Evolutionary conservation across 768 basidiomycete genomes (phyloP), one percentile per base, ranked within the genome.

Genomic region (Mycena floridula): DNA sequence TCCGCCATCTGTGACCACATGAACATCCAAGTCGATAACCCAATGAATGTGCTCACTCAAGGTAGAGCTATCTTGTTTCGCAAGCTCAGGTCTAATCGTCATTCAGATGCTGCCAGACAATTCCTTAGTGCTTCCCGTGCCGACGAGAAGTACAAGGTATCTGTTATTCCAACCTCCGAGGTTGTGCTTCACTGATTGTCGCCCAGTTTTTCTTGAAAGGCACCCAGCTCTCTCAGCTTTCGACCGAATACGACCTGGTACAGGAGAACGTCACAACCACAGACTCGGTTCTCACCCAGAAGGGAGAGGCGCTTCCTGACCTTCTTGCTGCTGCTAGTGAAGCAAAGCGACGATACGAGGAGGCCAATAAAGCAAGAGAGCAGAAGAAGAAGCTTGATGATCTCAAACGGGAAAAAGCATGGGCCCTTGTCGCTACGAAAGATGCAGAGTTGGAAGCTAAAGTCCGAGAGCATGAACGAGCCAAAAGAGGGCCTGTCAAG

Each of bases 11-110:
- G 86, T 54, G 90, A 95, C 58, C 86, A 92, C 51, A 95, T 96
- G 85, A 92, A 92, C 54, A 89, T 99, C 44, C 92, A 95, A 59
- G 89, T 96, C 47, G 92, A 96, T 59, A 94, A 94, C 56, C 95
- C 94, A 2, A 82, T 97, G 81, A 97, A 90, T 49, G 85, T 99
- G 21, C 73, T 95, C 36, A 93, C 89, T 1, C 90, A 92, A 73
- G 89, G 85, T 75, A 50, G n/a, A n/a, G n/a, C n/a, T n/a, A 13
- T 42, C 20, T 23, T 2, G 16, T 50, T 24, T 25, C 4, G 13
- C 18, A 12, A 9, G 15, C 9, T 20, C 37, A 38, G 8, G 28
- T 39, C 7, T 11, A 15, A 7, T 18, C 4, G 23, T 50, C 27
- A 59, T n/a, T 16, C 37, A 75, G 85, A 88, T 61, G 66, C 80